phyloP scores from a whole-genome alignment of 371 early-diverging fungal genomes.

The Haplosporangium sp. region DNA sequence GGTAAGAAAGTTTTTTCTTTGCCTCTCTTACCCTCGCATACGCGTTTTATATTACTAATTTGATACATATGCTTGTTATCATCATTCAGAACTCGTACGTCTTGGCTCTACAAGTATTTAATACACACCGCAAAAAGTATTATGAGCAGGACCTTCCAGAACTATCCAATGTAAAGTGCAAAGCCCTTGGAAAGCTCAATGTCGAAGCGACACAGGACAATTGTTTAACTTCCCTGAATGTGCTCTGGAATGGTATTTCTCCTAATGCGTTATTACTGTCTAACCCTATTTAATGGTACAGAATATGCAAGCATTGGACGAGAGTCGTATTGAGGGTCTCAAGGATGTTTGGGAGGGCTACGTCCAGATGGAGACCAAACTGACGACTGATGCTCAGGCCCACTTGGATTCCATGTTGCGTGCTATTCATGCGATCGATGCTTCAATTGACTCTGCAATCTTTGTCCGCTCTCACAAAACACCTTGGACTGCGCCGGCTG shows the following conservation, averaged over 20 bases:
- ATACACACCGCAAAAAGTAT: conserved; percentile 69
- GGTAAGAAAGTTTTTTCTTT: conserved; percentile 51
- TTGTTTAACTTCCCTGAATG: background rate
- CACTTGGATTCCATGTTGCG: conserved; percentile 56
- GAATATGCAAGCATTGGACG: conserved; percentile 73
- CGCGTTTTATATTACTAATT: background rate
- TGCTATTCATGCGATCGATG: conserved; percentile 60
- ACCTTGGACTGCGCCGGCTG: conserved; percentile 55
- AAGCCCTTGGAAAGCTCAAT: too few relatives aligned
- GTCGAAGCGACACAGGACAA: background rate
- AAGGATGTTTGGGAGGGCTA: conserved; percentile 62
- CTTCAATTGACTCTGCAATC: conserved; percentile 61
- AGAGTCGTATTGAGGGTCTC: conserved; percentile 61
- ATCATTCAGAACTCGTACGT: conserved; percentile 70
- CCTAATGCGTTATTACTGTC: too few relatives aligned
- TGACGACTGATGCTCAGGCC: conserved; percentile 54
- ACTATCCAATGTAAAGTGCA: conserved; percentile 67
- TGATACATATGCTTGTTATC: background rate
- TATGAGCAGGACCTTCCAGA: conserved; percentile 70
- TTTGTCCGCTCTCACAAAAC: conserved; percentile 58
- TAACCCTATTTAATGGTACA: conserved; percentile 21
- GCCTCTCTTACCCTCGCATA: background rate
- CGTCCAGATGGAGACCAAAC: conserved; percentile 59
- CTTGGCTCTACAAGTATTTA: conserved; percentile 67
- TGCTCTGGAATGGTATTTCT: too few relatives aligned